Conservation (phyloP, 768 basidiomycete genomes). For the Phlebiopsis flavidoalba region DNA sequence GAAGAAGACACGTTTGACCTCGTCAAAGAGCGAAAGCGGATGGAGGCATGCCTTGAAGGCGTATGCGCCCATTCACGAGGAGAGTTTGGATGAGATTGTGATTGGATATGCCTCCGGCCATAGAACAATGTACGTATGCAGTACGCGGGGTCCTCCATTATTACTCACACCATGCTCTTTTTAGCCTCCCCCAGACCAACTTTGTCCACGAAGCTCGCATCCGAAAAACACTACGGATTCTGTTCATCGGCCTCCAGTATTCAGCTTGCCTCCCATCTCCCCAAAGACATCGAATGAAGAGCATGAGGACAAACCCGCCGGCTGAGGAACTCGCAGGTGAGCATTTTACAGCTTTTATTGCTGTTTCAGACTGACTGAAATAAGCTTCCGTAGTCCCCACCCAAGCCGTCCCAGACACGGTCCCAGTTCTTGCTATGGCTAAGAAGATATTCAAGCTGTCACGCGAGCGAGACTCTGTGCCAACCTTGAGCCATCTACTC, state of each 20-base stretch:
- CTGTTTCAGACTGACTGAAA: background rate
- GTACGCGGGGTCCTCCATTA: background rate
- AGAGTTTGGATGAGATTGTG: background rate
- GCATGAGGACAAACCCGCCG: background rate
- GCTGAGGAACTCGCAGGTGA: background rate
- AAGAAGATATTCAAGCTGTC: conserved; percentile 23
- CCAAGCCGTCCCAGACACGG: conserved; percentile 6
- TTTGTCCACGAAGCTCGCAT: background rate
- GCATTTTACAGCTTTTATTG: background rate
- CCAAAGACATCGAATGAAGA: background rate
- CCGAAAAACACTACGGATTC: background rate
- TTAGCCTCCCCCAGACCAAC: background rate
- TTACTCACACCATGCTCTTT: background rate
- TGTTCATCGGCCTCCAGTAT: background rate
- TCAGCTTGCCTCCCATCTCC: conserved; percentile 9
- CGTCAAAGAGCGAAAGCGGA: conserved; percentile 7
- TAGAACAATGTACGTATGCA: background rate
- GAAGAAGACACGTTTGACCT: conserved; percentile 12
- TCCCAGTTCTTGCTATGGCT: conserved; percentile 24
- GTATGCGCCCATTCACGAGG: conserved; percentile 2
- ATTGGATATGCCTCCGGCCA: background rate
- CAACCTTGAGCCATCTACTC: background rate
- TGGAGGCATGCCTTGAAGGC: background rate
- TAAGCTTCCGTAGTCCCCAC: background rate
- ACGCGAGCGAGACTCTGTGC: conserved; percentile 16